Evolutionary conservation across 345 rosid species (phyloP), one percentile per base, ranked within the genome.

Genomic region (Trapa incisa): DNA sequence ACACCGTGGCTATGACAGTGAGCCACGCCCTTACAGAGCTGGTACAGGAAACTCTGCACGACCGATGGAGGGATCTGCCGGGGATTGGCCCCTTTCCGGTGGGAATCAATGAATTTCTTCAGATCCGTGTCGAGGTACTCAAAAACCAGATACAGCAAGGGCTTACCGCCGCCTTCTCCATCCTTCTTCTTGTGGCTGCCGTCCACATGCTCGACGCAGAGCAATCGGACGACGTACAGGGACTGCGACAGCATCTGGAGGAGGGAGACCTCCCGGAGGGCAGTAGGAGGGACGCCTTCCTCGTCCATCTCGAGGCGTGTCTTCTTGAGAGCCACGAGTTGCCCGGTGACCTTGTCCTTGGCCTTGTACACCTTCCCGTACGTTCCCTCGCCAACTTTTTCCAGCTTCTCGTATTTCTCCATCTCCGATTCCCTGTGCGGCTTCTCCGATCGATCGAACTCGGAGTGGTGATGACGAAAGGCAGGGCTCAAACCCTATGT

Each of bases 311-410:
- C 97, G 22, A 92, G 89, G 6, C 98, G 73, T 0, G 98, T 88
- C 73, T 92, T 90, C 77, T 92, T 92, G 14, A 92, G 89, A 10
- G 98, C 97, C 7, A 92, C 98, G 35, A 92, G 50, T 22, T 86
- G 86, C 0, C 98, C 98, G 5, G 80, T 92, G 14, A 74, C 42
- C 74, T 80, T 89, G 80, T 92, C 97, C 71, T 82, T 83, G 22
- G 98, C 98, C 70, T 92, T 92, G 89, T 90, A 92, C 0, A 90
- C 98, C 70, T 92, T 92, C 0, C 98, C 98, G 74, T 92, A 90
- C 0, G 98, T 92, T 6, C 98, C 98, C 74, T 92, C 98, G 1
- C 98, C 98, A 0, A 92, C 92, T 80, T 92, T 92, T 87, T 92
- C 97, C 11, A 92, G 83, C 78, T 93, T 93, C 86, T 93, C 98